Evolutionary conservation across 306 rosid species (phyloP), one percentile per base, ranked within the genome.

Genomic region (Quercus gilva): DNA sequence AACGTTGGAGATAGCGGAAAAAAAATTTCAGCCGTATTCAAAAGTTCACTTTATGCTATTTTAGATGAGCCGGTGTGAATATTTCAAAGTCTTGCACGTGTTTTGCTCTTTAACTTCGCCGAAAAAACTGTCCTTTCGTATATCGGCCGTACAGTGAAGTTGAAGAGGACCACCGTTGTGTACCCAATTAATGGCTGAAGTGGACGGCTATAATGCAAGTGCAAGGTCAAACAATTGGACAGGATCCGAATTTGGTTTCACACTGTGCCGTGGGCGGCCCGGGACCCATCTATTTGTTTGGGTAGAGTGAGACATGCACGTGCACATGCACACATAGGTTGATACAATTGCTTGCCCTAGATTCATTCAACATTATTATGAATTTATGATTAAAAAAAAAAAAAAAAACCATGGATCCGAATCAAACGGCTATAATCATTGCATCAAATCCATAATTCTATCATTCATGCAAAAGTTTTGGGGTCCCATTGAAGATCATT

Each of bases 261-360:
- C 41, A 55, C 58, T 28, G 68, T 28, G 68, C 57, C 76, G 67
- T 45, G 19, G 73, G 64, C 26, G 35, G 63, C 57, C 82, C 55
- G 69, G 57, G 51, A 74, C 73, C 75, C 65, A 19, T 23, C 21
- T 2, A 31, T 6, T 15, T 31, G 74, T 57, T 71, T 58, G 63
- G 20, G 71, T 1, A 52, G 5, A 33, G 52, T 18, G 51, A 68
- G 80, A 65, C 84, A 79, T 18, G 59, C 57, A 53, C 73, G 63
- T 45, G 77, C 71, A 74, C 85, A 80, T 70, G 75, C 84, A 85
- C 82, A 73, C 9, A 37, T 11, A 7, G 11, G 45, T 67, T 61
- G 70, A 17, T 57, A 14, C 35, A 7, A 49, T 1, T 19, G 28
- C 33, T n/a, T 58, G 69, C 72, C 55, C 71, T 72, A 3, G 9